Percentiles rank a stretch among this genome's conserved stretches.
Evolutionary conservation across 352 stramenopile species (phyloP).

Genomic region (Phytophthora capsici): DNA sequence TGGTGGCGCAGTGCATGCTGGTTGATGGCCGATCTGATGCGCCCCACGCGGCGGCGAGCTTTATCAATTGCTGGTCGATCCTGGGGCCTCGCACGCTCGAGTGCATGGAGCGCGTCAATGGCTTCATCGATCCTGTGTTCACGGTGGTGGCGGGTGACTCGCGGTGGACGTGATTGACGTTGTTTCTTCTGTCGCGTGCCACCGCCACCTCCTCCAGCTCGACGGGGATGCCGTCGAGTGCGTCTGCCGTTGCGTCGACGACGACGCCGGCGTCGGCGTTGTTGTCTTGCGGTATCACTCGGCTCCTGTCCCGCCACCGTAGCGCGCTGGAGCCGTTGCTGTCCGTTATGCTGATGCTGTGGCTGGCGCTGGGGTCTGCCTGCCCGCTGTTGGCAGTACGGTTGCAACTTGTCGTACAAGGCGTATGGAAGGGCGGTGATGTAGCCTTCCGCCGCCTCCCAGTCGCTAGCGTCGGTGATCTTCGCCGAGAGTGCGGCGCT

Average conservation of each 20-base stretch:
- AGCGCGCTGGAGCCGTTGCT: too few relatives aligned
- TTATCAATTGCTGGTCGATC: too few relatives aligned
- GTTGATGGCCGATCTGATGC: conserved; percentile 1
- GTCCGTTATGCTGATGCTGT: too few relatives aligned
- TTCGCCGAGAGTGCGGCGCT: conserved; percentile 6
- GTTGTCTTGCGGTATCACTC: too few relatives aligned
- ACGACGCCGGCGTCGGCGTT: too few relatives aligned
- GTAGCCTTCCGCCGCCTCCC: conserved; percentile 12
- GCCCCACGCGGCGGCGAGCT: conserved; percentile 11
- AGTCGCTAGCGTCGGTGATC: conserved; percentile 17
- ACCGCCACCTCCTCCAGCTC: too few relatives aligned
- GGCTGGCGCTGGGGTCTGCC: background rate
- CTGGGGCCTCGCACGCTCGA: too few relatives aligned
- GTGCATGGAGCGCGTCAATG: conserved; percentile 8
- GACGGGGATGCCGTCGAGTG: too few relatives aligned
- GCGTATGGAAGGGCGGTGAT: conserved; percentile 9
- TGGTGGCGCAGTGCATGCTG: conserved; percentile 2
- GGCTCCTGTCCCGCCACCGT: too few relatives aligned
- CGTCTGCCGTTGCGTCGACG: too few relatives aligned
- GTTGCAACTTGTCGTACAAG: conserved; percentile 5
- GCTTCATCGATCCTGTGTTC: conserved; percentile 9
- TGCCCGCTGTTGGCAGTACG: too few relatives aligned
- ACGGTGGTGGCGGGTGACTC: background rate
- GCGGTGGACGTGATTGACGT: background rate
- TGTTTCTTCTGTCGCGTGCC: background rate